A percentile compares a stretch with the other conserved stretches of the same genome.
phyloP scores from a whole-genome alignment of 2,329 filamentous ascomycete genomes.

The Tolypocladium tundrense region DNA sequence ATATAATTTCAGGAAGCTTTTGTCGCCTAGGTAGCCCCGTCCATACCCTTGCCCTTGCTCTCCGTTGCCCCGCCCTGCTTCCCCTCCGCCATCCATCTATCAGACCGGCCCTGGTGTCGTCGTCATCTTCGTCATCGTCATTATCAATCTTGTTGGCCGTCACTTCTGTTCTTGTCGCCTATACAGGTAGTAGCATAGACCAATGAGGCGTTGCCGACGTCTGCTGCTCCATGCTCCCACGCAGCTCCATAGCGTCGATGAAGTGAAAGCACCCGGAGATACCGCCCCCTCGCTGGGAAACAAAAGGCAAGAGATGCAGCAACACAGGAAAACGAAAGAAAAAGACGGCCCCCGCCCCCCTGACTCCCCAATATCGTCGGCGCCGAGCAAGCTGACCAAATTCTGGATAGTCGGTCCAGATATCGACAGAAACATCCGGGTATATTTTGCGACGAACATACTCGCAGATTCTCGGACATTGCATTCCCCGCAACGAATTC shows the following conservation, averaged over 20 bases:
- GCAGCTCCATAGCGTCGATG: not conserved
- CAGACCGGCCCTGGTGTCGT: not conserved
- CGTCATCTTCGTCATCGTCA: slow-evolving; percentile 7
- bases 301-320: not conserved
- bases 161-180: slow-evolving; percentile 3
- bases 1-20: slow-evolving; percentile 1
- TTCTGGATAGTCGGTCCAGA: slow-evolving; percentile 5
- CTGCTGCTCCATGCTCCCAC: not conserved
- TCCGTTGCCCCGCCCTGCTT: not conserved
- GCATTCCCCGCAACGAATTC: not conserved
- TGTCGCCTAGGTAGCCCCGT: not conserved
- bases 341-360: not conserved
- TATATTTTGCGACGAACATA: slow-evolving; percentile 7
- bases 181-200: slow-evolving; percentile 5
- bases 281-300: not conserved
- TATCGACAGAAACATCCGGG: slow-evolving; percentile 11
- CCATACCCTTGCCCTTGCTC: not conserved
- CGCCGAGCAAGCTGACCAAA: not conserved
- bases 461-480: slow-evolving; percentile 6
- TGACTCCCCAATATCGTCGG: not conserved
- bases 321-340: slow-evolving; percentile 4
- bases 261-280: slow-evolving; percentile 1
- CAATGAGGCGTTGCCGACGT: slow-evolving; percentile 1
- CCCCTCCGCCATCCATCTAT: not conserved
- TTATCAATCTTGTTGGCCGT: slow-evolving; percentile 6